Conservation (phyloP, 23 red algal genomes). For the Gracilaria gracilis region DNA sequence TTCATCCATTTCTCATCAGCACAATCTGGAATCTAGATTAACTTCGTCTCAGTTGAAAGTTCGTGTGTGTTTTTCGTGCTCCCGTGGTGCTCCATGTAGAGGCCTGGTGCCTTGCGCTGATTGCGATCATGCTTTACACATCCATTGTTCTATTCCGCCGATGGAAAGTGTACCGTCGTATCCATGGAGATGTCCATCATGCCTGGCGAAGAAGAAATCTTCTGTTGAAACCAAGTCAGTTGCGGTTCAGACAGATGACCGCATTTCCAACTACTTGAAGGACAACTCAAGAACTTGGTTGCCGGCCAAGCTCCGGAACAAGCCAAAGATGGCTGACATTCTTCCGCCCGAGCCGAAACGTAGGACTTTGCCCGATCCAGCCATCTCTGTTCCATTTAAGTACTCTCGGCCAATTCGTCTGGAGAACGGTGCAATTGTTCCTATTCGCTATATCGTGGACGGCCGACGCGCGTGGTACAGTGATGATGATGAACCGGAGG, state of each 20-base stretch:
- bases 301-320: constrained; percentile 67
- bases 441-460: constrained; percentile 63
- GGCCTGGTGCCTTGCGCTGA: constrained; percentile 36
- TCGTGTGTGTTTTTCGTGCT: constrained; percentile 48
- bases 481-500: constrained; percentile 59
- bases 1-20: not conserved
- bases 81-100: not conserved
- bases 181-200: constrained; percentile 61
- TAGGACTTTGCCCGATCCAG: constrained; percentile 6
- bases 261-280: constrained; percentile 51
- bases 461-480: constrained; percentile 33
- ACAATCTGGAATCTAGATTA: not conserved
- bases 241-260: constrained; percentile 67
- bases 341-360: constrained; percentile 58
- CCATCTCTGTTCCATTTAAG: constrained; percentile 25
- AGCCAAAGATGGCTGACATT: constrained; percentile 46
- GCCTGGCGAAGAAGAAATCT: constrained; percentile 19
- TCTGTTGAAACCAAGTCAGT: constrained; percentile 25
- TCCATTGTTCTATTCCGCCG: constrained; percentile 63
- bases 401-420: constrained; percentile 38
- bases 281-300: constrained; percentile 60
- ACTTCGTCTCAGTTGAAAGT: not conserved
- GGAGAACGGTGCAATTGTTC: constrained; percentile 52
- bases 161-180: constrained; percentile 29
- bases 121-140: constrained; percentile 43